phyloP scores from a whole-genome alignment of 495 filamentous ascomycete species.

The Cudoniella acicularis region DNA sequence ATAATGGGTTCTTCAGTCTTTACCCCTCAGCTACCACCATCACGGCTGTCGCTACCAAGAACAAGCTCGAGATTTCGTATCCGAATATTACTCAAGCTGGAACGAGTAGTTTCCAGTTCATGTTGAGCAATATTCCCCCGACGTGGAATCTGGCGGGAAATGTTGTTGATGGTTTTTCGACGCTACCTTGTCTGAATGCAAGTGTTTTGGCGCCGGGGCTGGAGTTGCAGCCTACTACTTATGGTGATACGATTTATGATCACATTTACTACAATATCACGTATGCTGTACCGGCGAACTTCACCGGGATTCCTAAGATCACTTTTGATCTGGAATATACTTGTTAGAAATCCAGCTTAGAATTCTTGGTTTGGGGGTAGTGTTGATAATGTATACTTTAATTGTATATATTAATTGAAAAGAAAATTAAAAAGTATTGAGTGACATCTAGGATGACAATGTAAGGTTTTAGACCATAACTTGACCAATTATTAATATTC shows the following conservation, averaged over 20 bases:
- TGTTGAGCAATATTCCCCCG: slow-evolving; percentile 26
- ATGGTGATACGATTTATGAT: slow-evolving; percentile 27
- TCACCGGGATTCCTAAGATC: slow-evolving; percentile 24
- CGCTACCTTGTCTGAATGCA: slow-evolving; percentile 25
- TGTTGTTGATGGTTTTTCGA: slow-evolving; percentile 10
- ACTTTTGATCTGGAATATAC: slow-evolving; percentile 27
- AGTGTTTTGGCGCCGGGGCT: slow-evolving; percentile 24
- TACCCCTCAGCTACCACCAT: slow-evolving; percentile 29
- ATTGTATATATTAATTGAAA: too few relatives aligned
- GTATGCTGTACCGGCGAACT: slow-evolving; percentile 25
- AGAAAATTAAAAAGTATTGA: too few relatives aligned
- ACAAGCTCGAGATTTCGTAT: slow-evolving; percentile 26
- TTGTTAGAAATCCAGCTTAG: too few relatives aligned
- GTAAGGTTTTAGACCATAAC: too few relatives aligned
- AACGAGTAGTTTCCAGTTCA: slow-evolving; percentile 29
- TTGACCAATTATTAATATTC: too few relatives aligned
- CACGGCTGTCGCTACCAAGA: slow-evolving; percentile 22
- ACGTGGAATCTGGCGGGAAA: slow-evolving; percentile 21
- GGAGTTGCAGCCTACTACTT: slow-evolving; percentile 21
- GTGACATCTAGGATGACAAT: too few relatives aligned
- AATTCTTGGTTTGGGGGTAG: too few relatives aligned
- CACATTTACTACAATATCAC: slow-evolving; percentile 31
- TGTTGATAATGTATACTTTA: too few relatives aligned
- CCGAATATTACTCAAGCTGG: slow-evolving; percentile 30
- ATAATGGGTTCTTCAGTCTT: slow-evolving; percentile 28